phyloP scores from a whole-genome alignment of 2,329 filamentous ascomycete species.

The Fusarium subglutinans region DNA sequence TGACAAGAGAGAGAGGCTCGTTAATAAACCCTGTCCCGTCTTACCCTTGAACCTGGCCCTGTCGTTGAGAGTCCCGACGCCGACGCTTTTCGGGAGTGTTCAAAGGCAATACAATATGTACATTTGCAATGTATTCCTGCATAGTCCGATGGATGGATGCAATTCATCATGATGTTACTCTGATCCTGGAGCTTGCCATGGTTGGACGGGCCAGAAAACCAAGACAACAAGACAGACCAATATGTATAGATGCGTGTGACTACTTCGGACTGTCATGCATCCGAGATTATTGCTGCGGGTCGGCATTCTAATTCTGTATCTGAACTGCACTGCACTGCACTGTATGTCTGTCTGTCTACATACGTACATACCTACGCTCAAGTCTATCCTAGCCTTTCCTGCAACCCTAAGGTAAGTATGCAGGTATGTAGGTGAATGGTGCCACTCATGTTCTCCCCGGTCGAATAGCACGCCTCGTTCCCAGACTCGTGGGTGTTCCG shows the following conservation, averaged over 20 bases:
- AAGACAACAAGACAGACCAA: conserved; percentile 9
- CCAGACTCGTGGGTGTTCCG: conserved; percentile 16
- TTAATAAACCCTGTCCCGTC: not conserved
- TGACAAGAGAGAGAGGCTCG: not conserved
- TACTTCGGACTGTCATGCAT: conserved; percentile 39
- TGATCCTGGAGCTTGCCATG: conserved; percentile 27
- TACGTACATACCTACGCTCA: conserved; percentile 6
- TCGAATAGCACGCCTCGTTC: conserved; percentile 9
- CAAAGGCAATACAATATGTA: not conserved
- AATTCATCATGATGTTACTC: conserved; percentile 28
- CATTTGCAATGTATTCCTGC: not conserved
- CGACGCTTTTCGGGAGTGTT: conserved; percentile 19
- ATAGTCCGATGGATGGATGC: not conserved
- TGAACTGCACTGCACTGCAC: not conserved
- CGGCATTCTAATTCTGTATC: conserved; percentile 31
- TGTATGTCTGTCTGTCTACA: not conserved
- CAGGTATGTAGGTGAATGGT: conserved; percentile 3
- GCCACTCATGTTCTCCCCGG: conserved; percentile 16
- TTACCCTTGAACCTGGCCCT: not conserved
- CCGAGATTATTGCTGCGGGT: conserved; percentile 45
- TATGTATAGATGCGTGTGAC: conserved; percentile 40
- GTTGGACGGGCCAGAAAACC: conserved; percentile 14
- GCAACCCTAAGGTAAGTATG: conserved; percentile 2
- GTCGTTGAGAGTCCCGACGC: conserved; percentile 1
- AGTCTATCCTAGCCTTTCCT: conserved; percentile 23